Conservation (phyloP, 1,139 yeast species). For the Lodderomyces parapsilosis region DNA sequence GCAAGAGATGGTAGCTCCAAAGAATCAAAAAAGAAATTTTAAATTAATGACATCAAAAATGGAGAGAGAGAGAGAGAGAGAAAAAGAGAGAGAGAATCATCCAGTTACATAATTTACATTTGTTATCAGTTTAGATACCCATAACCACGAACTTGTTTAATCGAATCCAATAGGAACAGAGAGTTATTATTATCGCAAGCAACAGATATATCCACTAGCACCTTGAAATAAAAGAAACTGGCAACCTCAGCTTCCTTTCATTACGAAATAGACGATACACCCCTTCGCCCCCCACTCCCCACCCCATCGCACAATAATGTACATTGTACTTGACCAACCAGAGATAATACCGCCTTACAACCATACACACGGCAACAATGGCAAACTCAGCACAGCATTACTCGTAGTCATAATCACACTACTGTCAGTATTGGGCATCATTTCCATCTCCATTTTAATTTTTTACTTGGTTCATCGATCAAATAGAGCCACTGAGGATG, state of each 20-base stretch:
- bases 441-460: slow-evolving; percentile 14
- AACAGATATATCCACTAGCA: no score
- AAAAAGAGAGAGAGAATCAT: no score
- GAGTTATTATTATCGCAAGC: no score
- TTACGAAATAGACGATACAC: not conserved
- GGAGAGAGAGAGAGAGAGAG: no score
- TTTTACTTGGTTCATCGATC: slow-evolving; percentile 14
- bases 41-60: not conserved
- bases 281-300: not conserved
- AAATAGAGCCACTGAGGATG: slow-evolving; percentile 41
- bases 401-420: slow-evolving; percentile 15
- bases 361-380: slow-evolving; percentile 3
- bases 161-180: no score
- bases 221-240: no score
- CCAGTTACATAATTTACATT: no score
- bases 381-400: slow-evolving; percentile 8
- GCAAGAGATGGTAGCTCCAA: not conserved
- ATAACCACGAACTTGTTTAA: no score
- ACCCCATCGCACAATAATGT: not conserved
- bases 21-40: not conserved
- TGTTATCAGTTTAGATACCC: not conserved
- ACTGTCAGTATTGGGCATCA: slow-evolving; percentile 13
- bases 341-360: slow-evolving; percentile 8
- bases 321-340: slow-evolving; percentile 2
- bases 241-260: no score